Evolutionary conservation across 2,329 filamentous ascomycete species (phyloP), one percentile per base, ranked within the genome.

Genomic region (Colletotrichum shisoi): DNA sequence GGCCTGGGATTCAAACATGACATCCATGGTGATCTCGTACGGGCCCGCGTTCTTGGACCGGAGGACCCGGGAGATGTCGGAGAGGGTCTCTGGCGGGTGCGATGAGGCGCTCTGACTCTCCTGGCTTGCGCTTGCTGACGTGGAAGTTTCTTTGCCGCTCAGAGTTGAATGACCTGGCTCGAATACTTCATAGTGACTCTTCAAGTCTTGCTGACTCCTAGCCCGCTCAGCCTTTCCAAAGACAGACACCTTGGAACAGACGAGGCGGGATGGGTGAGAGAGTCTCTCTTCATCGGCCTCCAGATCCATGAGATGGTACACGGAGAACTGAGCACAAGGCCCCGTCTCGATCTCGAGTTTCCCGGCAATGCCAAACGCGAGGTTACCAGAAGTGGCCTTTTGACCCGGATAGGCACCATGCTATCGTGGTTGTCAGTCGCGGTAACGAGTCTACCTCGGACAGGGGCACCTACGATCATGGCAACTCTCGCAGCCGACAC

Each of bases 11-110:
- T 72, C 72, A 70, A 86, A 86, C 59, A 86, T 81, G 42, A 83
- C 76, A 62, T 86, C 84, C 31, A 85, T 77, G 0, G 83, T 85
- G 34, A 85, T 76, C 68, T 85, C 82, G 65, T 78, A 86, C 0
- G 83, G 83, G 0, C 83, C 83, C 0, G 82, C 75, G 51, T 84
- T 85, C 71, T 85, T 86, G 15, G 80, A 82, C 0, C 83, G 78
- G 0, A 85, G 70, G 2, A 83, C 75, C 2, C 73, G 74, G 0
- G 81, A 78, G 3, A 83, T 54, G 34, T 81, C 78, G 0, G 75
- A 67, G 4, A 69, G 49, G 46, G 7, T 73, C n/a, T 45, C 19
- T 4, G 37, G n/a, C n/a, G 8, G 44, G 9, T 12, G 12, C 8
- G 6, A 2, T 2, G 27, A 3, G 19, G 4, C 9, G 13, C 15